phyloP scores from a whole-genome alignment of 169 alveolate genomes.

The Plasmodium berghei region DNA sequence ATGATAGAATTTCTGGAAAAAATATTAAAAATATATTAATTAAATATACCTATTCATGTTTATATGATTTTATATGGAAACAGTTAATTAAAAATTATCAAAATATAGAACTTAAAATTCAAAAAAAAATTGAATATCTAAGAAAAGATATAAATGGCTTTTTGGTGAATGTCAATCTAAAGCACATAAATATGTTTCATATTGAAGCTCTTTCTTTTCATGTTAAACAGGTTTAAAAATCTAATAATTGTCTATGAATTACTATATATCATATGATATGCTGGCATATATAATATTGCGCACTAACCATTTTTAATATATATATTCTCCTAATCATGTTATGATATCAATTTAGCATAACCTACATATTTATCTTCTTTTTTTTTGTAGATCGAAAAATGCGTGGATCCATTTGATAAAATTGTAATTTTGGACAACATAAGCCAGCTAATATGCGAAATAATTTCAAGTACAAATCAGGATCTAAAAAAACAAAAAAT shows the following conservation, averaged over 20 bases:
- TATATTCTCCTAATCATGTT: not conserved
- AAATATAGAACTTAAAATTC: slow-evolving; percentile 58
- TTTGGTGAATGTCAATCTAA: slow-evolving; percentile 28
- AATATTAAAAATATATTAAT: slow-evolving; percentile 44
- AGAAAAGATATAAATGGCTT: slow-evolving; percentile 41
- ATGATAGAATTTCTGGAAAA: slow-evolving; percentile 25
- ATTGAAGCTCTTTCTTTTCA: slow-evolving; percentile 45
- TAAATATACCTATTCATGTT: slow-evolving; percentile 39
- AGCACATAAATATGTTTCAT: slow-evolving; percentile 41
- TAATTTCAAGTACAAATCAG: slow-evolving; percentile 30
- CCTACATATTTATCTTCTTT: not conserved
- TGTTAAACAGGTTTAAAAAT: slow-evolving; percentile 51
- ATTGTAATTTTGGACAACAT: slow-evolving; percentile 55
- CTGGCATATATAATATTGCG: not conserved
- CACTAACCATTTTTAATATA: not conserved
- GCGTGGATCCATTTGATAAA: slow-evolving; percentile 56
- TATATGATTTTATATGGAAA: slow-evolving; percentile 68
- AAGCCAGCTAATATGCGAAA: slow-evolving; percentile 73
- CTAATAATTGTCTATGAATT: not conserved
- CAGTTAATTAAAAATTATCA: slow-evolving; percentile 48
- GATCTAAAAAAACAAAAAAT: slow-evolving; percentile 36
- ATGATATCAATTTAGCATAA: not conserved
- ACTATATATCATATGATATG: too few species aligned
- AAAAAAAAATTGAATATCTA: slow-evolving; percentile 58
- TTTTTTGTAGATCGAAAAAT: slow-evolving; percentile 62